Evolutionary conservation across 2,329 filamentous ascomycete species (phyloP).

Genomic region (Alternaria gansuensis): DNA sequence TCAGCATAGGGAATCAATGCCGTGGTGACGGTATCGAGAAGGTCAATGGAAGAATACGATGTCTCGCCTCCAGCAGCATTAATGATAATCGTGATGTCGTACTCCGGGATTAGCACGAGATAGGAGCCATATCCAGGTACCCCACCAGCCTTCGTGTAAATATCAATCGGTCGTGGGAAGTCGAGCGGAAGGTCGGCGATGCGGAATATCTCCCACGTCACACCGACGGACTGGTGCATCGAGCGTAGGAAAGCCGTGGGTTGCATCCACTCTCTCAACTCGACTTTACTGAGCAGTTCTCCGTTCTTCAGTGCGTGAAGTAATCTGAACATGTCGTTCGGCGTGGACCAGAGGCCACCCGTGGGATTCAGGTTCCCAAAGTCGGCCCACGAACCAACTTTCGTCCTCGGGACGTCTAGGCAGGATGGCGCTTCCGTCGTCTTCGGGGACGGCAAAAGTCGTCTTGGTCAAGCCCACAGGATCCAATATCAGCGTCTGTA

Average conservation of each 20-base stretch:
- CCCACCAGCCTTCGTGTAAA: constrained; percentile 40
- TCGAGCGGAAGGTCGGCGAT: constrained; percentile 27
- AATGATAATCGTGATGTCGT: constrained; percentile 36
- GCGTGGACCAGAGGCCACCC: constrained; percentile 41
- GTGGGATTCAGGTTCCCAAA: constrained; percentile 41
- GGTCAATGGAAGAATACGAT: constrained; percentile 15
- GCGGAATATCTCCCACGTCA: constrained; percentile 43
- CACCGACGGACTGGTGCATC: constrained; percentile 35
- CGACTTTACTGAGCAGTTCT: constrained; percentile 25
- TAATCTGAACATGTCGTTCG: constrained; percentile 33
- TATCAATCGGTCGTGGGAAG: constrained; percentile 33
- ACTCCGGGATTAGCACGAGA: constrained; percentile 36
- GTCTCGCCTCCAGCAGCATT: constrained; percentile 32
- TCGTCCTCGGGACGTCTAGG: constrained; percentile 26
- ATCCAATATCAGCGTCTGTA: constrained; percentile 33
- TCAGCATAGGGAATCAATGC: constrained; percentile 36
- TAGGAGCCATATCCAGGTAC: constrained; percentile 37
- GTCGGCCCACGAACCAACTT: constrained; percentile 31
- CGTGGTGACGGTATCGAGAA: constrained; percentile 26
- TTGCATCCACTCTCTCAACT: constrained; percentile 37
- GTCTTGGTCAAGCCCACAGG: constrained; percentile 32
- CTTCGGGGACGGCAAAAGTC: constrained; percentile 25
- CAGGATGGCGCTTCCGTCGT: constrained; percentile 26
- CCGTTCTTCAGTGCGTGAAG: constrained; percentile 30
- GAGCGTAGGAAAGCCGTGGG: constrained; percentile 32